A percentile compares a stretch with the other conserved stretches of the same genome.
phyloP scores from a whole-genome alignment of 192 early-diverging fungal genomes.

The Irineochytrium annulatum region DNA sequence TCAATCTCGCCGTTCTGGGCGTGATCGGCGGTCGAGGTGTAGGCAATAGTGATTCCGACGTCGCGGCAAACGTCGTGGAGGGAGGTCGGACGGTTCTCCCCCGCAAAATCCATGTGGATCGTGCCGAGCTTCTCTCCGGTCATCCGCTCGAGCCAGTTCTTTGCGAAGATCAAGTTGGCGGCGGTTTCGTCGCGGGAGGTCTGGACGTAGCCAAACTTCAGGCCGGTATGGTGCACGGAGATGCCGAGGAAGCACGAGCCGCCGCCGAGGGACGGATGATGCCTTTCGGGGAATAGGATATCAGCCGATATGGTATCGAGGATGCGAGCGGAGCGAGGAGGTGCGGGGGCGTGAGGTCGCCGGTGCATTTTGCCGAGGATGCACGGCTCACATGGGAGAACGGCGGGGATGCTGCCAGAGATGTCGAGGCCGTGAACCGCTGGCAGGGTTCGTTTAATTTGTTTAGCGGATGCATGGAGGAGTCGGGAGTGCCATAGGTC shows the following conservation, averaged over 20 bases:
- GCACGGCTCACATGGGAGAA: neutral
- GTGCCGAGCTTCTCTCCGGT: neutral
- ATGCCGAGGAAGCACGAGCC: neutral
- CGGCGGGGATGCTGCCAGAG: neutral
- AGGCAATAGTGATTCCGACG: neutral
- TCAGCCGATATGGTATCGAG: neutral
- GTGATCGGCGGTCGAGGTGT: slow-evolving; percentile 6
- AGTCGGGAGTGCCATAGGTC: neutral
- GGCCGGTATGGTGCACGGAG: neutral
- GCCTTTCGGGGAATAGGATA: neutral
- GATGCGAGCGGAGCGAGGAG: neutral
- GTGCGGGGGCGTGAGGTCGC: neutral
- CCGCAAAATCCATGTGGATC: too few relatives aligned
- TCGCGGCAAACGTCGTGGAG: neutral
- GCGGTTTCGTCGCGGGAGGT: neutral
- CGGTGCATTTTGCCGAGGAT: neutral
- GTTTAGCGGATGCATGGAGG: neutral
- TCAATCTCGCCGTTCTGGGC: slow-evolving; percentile 13
- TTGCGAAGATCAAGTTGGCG: neutral
- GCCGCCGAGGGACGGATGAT: neutral
- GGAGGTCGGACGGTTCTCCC: too few relatives aligned
- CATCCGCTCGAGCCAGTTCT: neutral
- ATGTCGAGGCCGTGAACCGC: neutral
- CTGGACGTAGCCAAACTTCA: neutral
- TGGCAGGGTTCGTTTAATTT: neutral